phyloP scores from a whole-genome alignment of 371 early-diverging fungal species.

The Rhizopus sp. region DNA sequence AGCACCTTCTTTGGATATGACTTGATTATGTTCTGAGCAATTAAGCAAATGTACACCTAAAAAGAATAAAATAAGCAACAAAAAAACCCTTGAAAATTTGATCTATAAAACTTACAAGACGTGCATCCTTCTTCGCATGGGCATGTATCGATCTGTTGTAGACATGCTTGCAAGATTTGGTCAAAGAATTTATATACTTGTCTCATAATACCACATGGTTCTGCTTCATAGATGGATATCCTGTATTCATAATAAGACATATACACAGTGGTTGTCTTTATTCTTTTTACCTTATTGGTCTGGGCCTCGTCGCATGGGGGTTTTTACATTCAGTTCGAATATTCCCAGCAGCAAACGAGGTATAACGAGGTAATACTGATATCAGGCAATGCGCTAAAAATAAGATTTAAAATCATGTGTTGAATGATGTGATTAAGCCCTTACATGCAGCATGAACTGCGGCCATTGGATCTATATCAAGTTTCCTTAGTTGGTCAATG shows the following conservation, averaged over 20 bases:
- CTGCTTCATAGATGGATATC: conserved; percentile 44
- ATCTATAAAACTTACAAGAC: conserved; percentile 29
- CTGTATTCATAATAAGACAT: conserved; percentile 5
- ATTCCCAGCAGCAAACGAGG: conserved; percentile 24
- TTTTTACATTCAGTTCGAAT: conserved; percentile 52
- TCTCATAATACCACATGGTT: conserved; percentile 37
- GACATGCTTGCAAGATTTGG: conserved; percentile 21
- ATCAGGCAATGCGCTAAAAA: conserved; percentile 42
- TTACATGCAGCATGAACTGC: conserved; percentile 51
- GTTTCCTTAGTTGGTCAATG: conserved; percentile 16
- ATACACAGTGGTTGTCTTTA: not conserved
- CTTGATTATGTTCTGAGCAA: conserved; percentile 47
- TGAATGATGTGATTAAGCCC: not conserved
- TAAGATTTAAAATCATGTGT: not conserved
- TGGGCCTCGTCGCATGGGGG: conserved; percentile 41
- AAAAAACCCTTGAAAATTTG: not conserved
- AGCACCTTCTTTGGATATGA: conserved; percentile 46
- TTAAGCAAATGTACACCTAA: conserved; percentile 40
- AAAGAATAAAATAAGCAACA: not conserved
- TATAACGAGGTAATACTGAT: conserved; percentile 34
- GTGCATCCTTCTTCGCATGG: conserved; percentile 46
- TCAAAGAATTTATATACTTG: conserved; percentile 43
- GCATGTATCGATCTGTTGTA: conserved; percentile 35
- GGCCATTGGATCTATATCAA: conserved; percentile 44
- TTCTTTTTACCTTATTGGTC: conserved; percentile 32